These are phyloP conservation scores for Ceratobasidium sp. DNA, from an alignment of 1,284 basidiomycete species.

Conservation along the genomic window DNA sequence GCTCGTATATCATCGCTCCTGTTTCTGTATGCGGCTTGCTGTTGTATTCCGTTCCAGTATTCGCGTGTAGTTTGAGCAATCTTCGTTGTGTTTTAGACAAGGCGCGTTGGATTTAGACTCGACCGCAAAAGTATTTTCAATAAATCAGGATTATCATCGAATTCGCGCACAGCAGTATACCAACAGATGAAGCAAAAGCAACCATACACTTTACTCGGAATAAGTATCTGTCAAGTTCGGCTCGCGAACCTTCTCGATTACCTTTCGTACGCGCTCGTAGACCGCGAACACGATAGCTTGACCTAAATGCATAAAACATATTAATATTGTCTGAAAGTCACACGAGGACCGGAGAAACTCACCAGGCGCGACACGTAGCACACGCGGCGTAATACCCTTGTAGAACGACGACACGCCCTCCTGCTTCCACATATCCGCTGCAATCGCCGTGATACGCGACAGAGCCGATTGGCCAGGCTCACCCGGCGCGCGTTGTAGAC, in stretches of 20 bases:
- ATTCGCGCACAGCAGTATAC: slow-evolving; percentile 14
- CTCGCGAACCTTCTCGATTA: slow-evolving; percentile 79
- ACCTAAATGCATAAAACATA: slow-evolving; percentile 33
- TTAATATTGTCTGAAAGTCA: not conserved
- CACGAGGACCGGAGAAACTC: slow-evolving; percentile 46
- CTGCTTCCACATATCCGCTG: slow-evolving; percentile 91
- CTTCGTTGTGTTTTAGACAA: slow-evolving; percentile 24
- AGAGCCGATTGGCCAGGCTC: slow-evolving; percentile 82
- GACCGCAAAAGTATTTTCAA: not conserved
- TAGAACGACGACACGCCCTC: slow-evolving; percentile 94
- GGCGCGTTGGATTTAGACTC: not conserved
- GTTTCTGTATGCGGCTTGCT: slow-evolving; percentile 31
- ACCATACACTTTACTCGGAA: slow-evolving; percentile 66
- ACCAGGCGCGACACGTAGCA: slow-evolving; percentile 95
- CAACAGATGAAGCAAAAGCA: slow-evolving; percentile 24
- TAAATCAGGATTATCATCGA: not conserved
- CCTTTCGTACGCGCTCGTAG: slow-evolving; percentile 84
- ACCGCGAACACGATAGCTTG: slow-evolving; percentile 93
- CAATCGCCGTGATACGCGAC: slow-evolving; percentile 81
- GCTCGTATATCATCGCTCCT: slow-evolving; percentile 1
- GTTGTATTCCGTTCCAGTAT: slow-evolving; percentile 34
- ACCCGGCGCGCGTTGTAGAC: slow-evolving; percentile 89
- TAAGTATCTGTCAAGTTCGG: slow-evolving; percentile 69
- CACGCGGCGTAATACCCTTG: slow-evolving; percentile 97
- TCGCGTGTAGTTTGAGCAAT: slow-evolving; percentile 22